Evolutionary conservation across 139 green algal genomes (phyloP).

Genomic region (Chlorella sorokiniana): DNA sequence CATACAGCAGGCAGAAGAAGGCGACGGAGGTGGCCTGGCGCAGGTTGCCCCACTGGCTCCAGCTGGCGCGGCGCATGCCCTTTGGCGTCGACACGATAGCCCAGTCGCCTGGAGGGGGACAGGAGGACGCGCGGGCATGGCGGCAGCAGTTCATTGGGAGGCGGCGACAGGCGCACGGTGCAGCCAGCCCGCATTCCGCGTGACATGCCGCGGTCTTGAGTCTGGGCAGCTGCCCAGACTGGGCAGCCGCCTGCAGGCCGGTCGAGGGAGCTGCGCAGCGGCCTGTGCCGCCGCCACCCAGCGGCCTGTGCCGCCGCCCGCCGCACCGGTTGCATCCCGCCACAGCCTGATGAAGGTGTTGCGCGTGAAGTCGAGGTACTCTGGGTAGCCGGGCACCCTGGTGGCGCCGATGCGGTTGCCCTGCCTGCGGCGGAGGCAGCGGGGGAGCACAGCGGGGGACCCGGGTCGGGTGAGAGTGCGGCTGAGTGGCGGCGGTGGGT

Average conservation of each 20-base stretch:
- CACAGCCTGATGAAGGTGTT: background rate
- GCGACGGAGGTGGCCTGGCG: constrained; percentile 9
- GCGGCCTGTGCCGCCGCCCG: background rate
- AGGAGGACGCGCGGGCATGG: background rate
- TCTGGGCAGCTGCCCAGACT: no score
- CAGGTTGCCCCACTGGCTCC: constrained; percentile 38
- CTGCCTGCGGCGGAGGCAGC: background rate
- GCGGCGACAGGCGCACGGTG: background rate
- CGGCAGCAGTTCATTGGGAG: background rate
- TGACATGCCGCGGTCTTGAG: no score
- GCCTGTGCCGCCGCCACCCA: background rate
- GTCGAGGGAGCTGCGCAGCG: background rate
- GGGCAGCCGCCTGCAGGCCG: background rate
- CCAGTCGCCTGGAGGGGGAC: background rate
- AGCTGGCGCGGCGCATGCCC: constrained; percentile 20
- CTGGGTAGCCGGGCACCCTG: background rate
- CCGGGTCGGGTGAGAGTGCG: background rate
- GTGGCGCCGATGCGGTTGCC: background rate
- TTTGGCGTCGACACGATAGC: constrained; percentile 28
- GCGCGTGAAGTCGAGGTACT: background rate
- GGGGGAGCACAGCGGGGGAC: background rate
- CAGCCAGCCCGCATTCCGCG: no score
- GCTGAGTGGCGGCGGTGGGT: background rate
- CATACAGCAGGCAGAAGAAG: background rate
- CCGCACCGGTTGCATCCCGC: background rate